Conservation (phyloP, 2,329 filamentous ascomycete genomes). For the Orbilia javanica region DNA sequence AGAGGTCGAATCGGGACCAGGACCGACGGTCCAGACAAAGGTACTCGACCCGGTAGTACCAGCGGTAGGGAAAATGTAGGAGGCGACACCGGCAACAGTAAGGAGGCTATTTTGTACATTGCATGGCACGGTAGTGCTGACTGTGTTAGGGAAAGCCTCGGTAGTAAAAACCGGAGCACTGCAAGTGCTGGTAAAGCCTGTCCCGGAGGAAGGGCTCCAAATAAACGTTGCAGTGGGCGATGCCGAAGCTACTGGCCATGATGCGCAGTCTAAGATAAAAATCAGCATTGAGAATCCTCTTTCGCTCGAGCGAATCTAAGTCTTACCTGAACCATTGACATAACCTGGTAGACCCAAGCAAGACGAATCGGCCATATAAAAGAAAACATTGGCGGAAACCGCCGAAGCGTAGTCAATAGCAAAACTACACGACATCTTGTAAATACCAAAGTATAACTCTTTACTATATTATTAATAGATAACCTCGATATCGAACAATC, state of each 20-base stretch:
- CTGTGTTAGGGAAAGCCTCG: background rate
- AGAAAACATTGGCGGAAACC: slow-evolving; percentile 31
- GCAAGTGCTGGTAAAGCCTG: background rate
- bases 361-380: slow-evolving; percentile 9
- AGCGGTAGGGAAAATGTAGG: slow-evolving; percentile 26
- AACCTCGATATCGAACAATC: slow-evolving; percentile 19
- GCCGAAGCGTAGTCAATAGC: background rate
- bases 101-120: slow-evolving; percentile 20
- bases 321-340: slow-evolving; percentile 49
- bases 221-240: slow-evolving; percentile 14
- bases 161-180: slow-evolving; percentile 22
- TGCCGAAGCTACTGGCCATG: slow-evolving; percentile 26
- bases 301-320: background rate
- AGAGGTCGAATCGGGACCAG: background rate
- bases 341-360: slow-evolving; percentile 45
- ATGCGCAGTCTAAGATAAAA: slow-evolving; percentile 31
- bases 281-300: background rate
- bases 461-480: background rate
- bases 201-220: slow-evolving; percentile 1
- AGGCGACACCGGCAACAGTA: slow-evolving; percentile 18
- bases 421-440: slow-evolving; percentile 47
- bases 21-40: slow-evolving; percentile 29
- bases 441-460: background rate
- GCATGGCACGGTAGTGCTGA: slow-evolving; percentile 25
- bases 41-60: background rate